Percentiles rank a stretch among this genome's conserved stretches.
These are phyloP conservation scores for Lathyrus sativus DNA, from an alignment of 306 rosid genomes.

Conservation along the genomic window DNA sequence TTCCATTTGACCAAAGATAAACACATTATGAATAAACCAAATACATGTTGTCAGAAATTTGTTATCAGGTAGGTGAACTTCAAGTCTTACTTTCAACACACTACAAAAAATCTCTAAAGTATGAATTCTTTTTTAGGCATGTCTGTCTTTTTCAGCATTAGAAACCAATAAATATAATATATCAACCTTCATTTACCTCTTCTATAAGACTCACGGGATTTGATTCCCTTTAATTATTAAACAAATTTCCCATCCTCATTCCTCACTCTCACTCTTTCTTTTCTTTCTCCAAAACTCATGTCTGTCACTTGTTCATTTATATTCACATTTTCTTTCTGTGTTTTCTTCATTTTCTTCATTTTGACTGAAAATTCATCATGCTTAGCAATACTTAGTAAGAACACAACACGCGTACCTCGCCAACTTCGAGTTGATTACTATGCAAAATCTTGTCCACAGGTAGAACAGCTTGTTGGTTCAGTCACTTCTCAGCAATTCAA, in stretches of 20 bases:
- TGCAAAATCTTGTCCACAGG: slow-evolving; percentile 74
- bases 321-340: slow-evolving; percentile 40
- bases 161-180: slow-evolving; percentile 28
- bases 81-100: slow-evolving; percentile 20
- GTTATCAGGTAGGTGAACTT: slow-evolving; percentile 34
- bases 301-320: slow-evolving; percentile 41
- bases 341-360: slow-evolving; percentile 41
- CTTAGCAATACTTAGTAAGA: slow-evolving; percentile 31
- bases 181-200: slow-evolving; percentile 35
- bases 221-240: slow-evolving; percentile 48
- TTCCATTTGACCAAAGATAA: slow-evolving; percentile 36
- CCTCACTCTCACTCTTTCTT: slow-evolving; percentile 42
- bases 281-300: slow-evolving; percentile 64
- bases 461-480: slow-evolving; percentile 69
- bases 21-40: slow-evolving; percentile 21
- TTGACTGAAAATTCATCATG: slow-evolving; percentile 34
- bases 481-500: slow-evolving; percentile 80
- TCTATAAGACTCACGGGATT: slow-evolving; percentile 69
- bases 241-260: background rate
- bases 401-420: slow-evolving; percentile 39
- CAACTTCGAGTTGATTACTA: slow-evolving; percentile 67
- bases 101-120: slow-evolving; percentile 26
- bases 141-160: slow-evolving; percentile 39
- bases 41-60: slow-evolving; percentile 34
- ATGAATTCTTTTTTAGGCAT: slow-evolving; percentile 12